Evolutionary conservation across 257 asterid species (phyloP).

Genomic region (Coffea canephora): DNA sequence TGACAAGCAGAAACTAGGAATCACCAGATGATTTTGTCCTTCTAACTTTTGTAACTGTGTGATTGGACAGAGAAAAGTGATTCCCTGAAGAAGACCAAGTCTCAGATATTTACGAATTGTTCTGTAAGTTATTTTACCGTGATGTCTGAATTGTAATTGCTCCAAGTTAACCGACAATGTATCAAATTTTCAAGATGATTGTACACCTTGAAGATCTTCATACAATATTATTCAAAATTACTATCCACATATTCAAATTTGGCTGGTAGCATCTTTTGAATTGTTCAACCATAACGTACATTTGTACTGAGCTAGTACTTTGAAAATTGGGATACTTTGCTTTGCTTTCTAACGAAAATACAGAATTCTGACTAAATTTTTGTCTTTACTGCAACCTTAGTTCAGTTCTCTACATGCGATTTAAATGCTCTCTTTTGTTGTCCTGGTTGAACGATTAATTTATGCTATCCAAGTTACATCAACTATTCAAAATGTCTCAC

Average conservation of each 20-base stretch:
- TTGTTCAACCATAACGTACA: background rate
- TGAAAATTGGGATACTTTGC: background rate
- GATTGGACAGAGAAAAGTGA: constrained; percentile 27
- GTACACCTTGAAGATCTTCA: background rate
- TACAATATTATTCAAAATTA: background rate
- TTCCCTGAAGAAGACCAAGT: constrained; percentile 31
- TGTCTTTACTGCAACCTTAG: background rate
- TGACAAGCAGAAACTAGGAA: background rate
- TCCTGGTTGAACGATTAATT: background rate
- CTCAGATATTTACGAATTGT: constrained; percentile 42
- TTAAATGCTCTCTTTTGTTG: no score
- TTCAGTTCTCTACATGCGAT: background rate
- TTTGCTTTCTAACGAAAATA: background rate
- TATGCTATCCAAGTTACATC: background rate
- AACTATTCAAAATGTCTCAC: background rate
- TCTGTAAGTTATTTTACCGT: constrained; percentile 31
- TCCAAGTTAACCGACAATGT: background rate
- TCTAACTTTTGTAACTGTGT: constrained; percentile 13
- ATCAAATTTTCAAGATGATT: background rate
- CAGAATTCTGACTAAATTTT: background rate
- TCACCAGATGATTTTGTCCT: background rate
- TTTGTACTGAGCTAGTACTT: background rate
- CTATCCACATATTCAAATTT: background rate
- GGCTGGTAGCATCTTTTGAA: background rate
- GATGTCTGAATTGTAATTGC: background rate